Evolutionary conservation across 805 yeast species (phyloP).

Genomic region (Kazachstania africana): DNA sequence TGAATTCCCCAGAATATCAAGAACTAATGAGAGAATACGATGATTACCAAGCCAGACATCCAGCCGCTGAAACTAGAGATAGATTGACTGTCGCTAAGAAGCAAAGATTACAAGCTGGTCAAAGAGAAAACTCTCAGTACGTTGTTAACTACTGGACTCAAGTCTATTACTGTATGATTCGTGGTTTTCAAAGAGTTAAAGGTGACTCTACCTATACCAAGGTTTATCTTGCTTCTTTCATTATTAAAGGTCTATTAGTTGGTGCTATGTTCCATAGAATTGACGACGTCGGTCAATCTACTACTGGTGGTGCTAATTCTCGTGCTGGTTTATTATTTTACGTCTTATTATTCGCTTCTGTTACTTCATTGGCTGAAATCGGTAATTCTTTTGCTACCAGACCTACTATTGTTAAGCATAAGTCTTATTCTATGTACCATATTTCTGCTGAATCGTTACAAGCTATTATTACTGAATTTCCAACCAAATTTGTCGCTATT

Average conservation of each 20-base stretch:
- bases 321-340: slow-evolving; percentile 56
- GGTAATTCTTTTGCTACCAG: slow-evolving; percentile 47
- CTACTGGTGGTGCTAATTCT: slow-evolving; percentile 45
- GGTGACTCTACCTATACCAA: slow-evolving; percentile 48
- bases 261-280: slow-evolving; percentile 51
- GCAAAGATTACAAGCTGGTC: slow-evolving; percentile 33
- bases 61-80: slow-evolving; percentile 29
- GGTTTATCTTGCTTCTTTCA: slow-evolving; percentile 39
- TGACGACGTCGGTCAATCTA: slow-evolving; percentile 25
- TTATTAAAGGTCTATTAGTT: slow-evolving; percentile 45
- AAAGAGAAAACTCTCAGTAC: slow-evolving; percentile 29
- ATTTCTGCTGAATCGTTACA: slow-evolving; percentile 56
- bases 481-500: slow-evolving; percentile 41
- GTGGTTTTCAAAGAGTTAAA: slow-evolving; percentile 42
- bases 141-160: slow-evolving; percentile 39
- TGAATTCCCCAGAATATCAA: slow-evolving; percentile 42
- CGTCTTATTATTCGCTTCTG: slow-evolving; percentile 46
- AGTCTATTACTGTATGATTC: slow-evolving; percentile 36
- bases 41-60: slow-evolving; percentile 31
- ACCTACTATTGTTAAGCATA: slow-evolving; percentile 54
- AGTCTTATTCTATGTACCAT: slow-evolving; percentile 49
- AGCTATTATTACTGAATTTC: slow-evolving; percentile 43
- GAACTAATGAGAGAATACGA: slow-evolving; percentile 28
- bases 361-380: slow-evolving; percentile 52
- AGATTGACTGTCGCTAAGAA: slow-evolving; percentile 32